Percentiles rank a stretch among this genome's conserved stretches.
These are phyloP conservation scores for Dioszegia hungarica DNA, from an alignment of 768 basidiomycete genomes.

Conservation along the genomic window DNA sequence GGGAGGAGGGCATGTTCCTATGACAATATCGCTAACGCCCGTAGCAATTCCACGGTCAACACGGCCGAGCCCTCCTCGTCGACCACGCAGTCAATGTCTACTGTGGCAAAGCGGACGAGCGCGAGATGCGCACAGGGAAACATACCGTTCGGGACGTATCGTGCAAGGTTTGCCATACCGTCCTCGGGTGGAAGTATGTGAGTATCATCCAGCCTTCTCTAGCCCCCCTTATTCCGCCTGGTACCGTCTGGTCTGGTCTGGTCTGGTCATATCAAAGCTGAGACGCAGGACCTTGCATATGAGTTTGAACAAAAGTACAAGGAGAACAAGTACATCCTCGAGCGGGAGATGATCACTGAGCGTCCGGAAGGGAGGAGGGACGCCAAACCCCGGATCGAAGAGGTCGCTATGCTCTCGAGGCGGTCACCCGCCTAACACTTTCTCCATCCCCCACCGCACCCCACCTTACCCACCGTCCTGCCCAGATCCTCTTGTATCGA, in stretches of 20 bases:
- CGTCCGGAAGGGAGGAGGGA: slow-evolving; percentile 27
- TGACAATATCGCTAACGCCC: slow-evolving; percentile 8
- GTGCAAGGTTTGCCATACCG: slow-evolving; percentile 80
- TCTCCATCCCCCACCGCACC: not conserved
- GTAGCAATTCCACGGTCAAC: slow-evolving; percentile 94
- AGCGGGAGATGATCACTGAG: slow-evolving; percentile 55
- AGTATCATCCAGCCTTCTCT: no score
- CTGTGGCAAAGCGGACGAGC: slow-evolving; percentile 82
- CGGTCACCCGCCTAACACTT: not conserved
- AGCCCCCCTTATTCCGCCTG: not conserved
- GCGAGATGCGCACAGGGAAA: slow-evolving; percentile 93
- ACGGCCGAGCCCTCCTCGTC: slow-evolving; percentile 91
- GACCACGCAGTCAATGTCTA: slow-evolving; percentile 88
- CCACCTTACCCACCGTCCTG: not conserved
- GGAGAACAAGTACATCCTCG: slow-evolving; percentile 96
- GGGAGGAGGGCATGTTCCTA: not conserved
- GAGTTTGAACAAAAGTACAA: slow-evolving; percentile 92
- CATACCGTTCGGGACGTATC: slow-evolving; percentile 95
- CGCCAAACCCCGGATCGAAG: slow-evolving; percentile 26
- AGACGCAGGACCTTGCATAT: slow-evolving; percentile 78
- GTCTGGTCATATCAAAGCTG: not conserved
- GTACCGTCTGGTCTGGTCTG: not conserved
- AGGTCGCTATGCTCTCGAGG: slow-evolving; percentile 12
- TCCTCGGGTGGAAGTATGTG: slow-evolving; percentile 98
- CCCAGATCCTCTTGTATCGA: no score